Base-by-base conservation (phyloP, 2,329 filamentous ascomycete species). In the Didymella keratinophila region DNA sequence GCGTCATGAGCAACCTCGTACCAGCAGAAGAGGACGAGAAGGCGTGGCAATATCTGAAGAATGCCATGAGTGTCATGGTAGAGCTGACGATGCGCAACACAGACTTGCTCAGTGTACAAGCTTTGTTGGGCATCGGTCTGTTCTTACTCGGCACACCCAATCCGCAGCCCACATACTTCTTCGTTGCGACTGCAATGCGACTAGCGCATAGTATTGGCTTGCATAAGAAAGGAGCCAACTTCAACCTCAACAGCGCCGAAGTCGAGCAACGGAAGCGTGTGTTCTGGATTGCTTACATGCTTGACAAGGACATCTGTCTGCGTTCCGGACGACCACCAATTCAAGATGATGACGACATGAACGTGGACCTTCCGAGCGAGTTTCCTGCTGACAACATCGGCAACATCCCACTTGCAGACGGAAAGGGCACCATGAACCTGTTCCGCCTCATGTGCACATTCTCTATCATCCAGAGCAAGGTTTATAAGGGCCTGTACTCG, bases 131-230 rank as follows among this genome's bases (percentile, higher is more conserved):
- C 59, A 97, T 98, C 89, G 86, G 93, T 2, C 82, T 97, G 16
- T 99, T 98, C 79, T 85, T 99, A 78, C 92, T 97, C 75, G 95
- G 95, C 62, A 98, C 95, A 0, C 94, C 95, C 0, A 99, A 98
- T 70, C 95, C 94, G 0, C 95, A 99, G 69, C 94, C 95, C 1
- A 91, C 92, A 2, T 97, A 96, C 74, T 89, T 97, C 69, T 84
- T 98, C 48, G 89, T 98, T 28, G 91, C 94, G 5, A 91, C 93
- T 12, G 95, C 95, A 3, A 94, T 98, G 65, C 86, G 95, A 51
- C 83, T 97, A 20, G 90, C 94, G 1, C 94, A 98, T 75, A 97
- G 90, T 71, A 97, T 99, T 70, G 95, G 95, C 20, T 83, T 99
- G 34, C 95, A 99, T 79, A 97, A 97, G 78, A 88, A 91, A 52